These are phyloP conservation scores for Candolleomyces eurysporus DNA, from an alignment of 768 basidiomycete genomes.

Conservation along the genomic window DNA sequence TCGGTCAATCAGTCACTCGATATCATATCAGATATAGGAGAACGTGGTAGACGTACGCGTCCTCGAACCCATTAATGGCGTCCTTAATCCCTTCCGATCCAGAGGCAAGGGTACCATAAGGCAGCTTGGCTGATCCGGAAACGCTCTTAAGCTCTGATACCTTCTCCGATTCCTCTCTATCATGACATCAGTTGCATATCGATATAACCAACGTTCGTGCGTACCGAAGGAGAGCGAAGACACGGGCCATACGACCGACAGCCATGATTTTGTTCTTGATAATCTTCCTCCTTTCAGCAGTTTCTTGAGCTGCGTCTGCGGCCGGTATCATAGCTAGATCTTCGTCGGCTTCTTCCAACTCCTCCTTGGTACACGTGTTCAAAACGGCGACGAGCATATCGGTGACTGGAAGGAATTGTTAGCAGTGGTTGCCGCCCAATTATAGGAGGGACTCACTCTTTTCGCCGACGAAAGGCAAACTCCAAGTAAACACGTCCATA, in stretches of 20 bases:
- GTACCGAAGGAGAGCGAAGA: conserved; percentile 93
- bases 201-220: conserved; percentile 22
- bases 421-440: conserved; percentile 2
- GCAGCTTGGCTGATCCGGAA: conserved; percentile 71
- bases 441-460: conserved; percentile 64
- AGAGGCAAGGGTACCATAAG: conserved; percentile 79
- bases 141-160: conserved; percentile 96
- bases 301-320: conserved; percentile 43
- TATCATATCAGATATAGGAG: background rate
- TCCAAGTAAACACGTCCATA: conserved; percentile 99
- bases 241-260: conserved; percentile 93
- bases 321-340: conserved; percentile 41
- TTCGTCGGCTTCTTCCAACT: conserved; percentile 84
- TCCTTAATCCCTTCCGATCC: conserved; percentile 96
- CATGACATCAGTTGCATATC: background rate
- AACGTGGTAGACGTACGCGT: conserved; percentile 68
- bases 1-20: too few species aligned
- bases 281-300: conserved; percentile 75
- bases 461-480: conserved; percentile 95
- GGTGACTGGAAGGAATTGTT: conserved; percentile 60
- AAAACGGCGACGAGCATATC: conserved; percentile 98
- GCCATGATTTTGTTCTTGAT: conserved; percentile 99
- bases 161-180: conserved; percentile 94
- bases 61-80: conserved; percentile 89
- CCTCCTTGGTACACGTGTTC: conserved; percentile 94